Percentiles rank a stretch among this genome's conserved stretches.
Evolutionary conservation across 2,329 filamentous ascomycete genomes (phyloP).

Genomic region (Graphilbum sp.): DNA sequence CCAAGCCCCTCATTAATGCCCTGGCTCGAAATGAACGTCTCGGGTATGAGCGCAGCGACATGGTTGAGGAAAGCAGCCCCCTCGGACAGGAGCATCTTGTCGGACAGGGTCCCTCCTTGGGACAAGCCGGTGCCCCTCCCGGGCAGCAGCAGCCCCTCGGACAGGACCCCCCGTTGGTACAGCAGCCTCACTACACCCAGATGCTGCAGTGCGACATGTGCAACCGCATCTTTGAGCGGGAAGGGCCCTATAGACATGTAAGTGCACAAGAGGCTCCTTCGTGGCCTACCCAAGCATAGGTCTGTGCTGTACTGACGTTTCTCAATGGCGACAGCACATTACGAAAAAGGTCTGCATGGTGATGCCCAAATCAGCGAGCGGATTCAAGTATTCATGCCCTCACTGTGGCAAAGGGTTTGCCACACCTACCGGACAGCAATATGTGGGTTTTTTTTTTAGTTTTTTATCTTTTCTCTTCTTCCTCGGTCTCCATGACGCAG

Average conservation of each 20-base stretch:
- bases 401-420: slow-evolving; percentile 30
- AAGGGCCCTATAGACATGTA: slow-evolving; percentile 17
- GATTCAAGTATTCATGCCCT: slow-evolving; percentile 23
- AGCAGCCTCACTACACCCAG: not conserved
- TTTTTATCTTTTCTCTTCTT: not conserved
- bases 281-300: too few relatives aligned
- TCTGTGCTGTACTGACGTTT: too few relatives aligned
- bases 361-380: slow-evolving; percentile 9
- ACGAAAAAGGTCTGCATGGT: slow-evolving; percentile 18
- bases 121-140: slow-evolving; percentile 21
- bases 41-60: slow-evolving; percentile 35
- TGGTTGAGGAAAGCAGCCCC: slow-evolving; percentile 26
- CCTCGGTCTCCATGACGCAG: slow-evolving; percentile 1
- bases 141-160: not conserved
- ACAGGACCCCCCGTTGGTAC: not conserved
- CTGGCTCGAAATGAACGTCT: slow-evolving; percentile 39
- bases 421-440: slow-evolving; percentile 23
- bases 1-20: slow-evolving; percentile 37
- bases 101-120: too few relatives aligned
- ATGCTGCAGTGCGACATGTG: slow-evolving; percentile 14
- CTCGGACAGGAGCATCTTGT: too few relatives aligned
- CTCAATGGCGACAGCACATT: slow-evolving; percentile 21
- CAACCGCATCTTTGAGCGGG: slow-evolving; percentile 18
- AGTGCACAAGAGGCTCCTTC: too few relatives aligned
- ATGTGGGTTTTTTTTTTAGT: slow-evolving; percentile 16